Base-by-base conservation (phyloP, 441 rosid genomes). In the Syzygium malaccense region DNA sequence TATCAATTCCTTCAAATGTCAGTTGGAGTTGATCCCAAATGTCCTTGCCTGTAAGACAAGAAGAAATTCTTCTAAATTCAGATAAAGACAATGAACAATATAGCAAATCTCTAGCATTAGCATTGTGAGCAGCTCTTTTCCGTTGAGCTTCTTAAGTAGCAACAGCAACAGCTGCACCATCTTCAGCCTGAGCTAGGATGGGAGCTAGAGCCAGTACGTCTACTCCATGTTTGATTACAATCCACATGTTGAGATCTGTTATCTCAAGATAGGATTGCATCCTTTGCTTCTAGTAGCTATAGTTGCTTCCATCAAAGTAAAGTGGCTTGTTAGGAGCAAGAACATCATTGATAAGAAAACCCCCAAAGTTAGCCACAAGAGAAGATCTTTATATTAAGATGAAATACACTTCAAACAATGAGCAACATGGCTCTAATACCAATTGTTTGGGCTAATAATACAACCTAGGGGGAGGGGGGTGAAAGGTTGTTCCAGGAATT, bases 91-190 rank as follows among this genome's bases (percentile, higher is more conserved):
- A 60, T 26, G 32, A 30, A 60, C 8, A 60, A 5, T 60, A 60
- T 60, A 60, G n/a, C 3, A 60, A 12, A n/a, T 60, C 2, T 60
- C 14, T 60, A 12, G 32, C 32, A 2, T 26, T 28, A 6, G 8
- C 17, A 60, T 60, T 60, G 15, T 12, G 2, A 60, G 17, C 6
- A 60, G n/a, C 66, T 60, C n/a, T 60, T 60, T n/a, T 60, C 13
- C 17, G 6, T 5, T 1, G 9, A 45, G 30, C 14, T 58, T 58
- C 32, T 28, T 60, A 0, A 3, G 0, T 5, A 3, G 28, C 28
- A 26, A 26, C 8, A 60, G 5, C 13, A 28, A 17, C 30, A 60
- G 15, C 15, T 2, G 14, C 48, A 45, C 48, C 48, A 45, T 45
- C n/a, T 60, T n/a, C 17, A 28, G 14, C 66, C 5, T 12, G 66